These are phyloP conservation scores for Fusarium sp. DNA, from an alignment of 2,329 filamentous ascomycete species.

Conservation along the genomic window DNA sequence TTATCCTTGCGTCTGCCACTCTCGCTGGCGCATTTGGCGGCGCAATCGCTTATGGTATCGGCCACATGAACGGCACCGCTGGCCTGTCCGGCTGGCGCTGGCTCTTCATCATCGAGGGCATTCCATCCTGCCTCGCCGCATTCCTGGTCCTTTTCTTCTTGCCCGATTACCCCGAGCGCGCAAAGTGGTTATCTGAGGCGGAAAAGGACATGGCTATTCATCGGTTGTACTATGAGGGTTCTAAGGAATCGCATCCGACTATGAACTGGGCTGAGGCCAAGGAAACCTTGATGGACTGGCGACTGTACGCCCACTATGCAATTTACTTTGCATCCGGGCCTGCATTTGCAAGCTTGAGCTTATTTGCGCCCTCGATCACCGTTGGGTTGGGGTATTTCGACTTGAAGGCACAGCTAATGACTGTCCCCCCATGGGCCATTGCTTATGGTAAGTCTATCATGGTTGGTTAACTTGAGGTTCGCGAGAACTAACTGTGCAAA, in stretches of 20 bases:
- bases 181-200: slow-evolving; percentile 69
- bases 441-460: slow-evolving; percentile 62
- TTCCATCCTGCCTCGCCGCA: slow-evolving; percentile 74
- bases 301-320: slow-evolving; percentile 76
- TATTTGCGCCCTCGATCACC: slow-evolving; percentile 73
- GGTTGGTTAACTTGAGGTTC: neutral
- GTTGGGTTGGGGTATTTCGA: slow-evolving; percentile 64
- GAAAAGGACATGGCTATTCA: slow-evolving; percentile 69
- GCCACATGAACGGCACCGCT: slow-evolving; percentile 74
- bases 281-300: slow-evolving; percentile 74
- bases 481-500: slow-evolving; percentile 8
- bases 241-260: slow-evolving; percentile 70
- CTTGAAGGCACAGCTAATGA: slow-evolving; percentile 74
- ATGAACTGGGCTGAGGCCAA: slow-evolving; percentile 78
- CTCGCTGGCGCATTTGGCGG: slow-evolving; percentile 80
- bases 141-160: slow-evolving; percentile 75
- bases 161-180: slow-evolving; percentile 75
- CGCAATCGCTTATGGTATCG: slow-evolving; percentile 78
- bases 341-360: slow-evolving; percentile 70
- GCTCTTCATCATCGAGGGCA: slow-evolving; percentile 73
- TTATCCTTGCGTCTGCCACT: slow-evolving; percentile 77
- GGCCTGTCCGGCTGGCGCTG: slow-evolving; percentile 78
- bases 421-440: slow-evolving; percentile 74
- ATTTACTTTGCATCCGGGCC: slow-evolving; percentile 65
- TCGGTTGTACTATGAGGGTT: slow-evolving; percentile 62